Evolutionary conservation across 1,139 yeast genomes (phyloP).

Genomic region (Magnusiomyces paraingens): DNA sequence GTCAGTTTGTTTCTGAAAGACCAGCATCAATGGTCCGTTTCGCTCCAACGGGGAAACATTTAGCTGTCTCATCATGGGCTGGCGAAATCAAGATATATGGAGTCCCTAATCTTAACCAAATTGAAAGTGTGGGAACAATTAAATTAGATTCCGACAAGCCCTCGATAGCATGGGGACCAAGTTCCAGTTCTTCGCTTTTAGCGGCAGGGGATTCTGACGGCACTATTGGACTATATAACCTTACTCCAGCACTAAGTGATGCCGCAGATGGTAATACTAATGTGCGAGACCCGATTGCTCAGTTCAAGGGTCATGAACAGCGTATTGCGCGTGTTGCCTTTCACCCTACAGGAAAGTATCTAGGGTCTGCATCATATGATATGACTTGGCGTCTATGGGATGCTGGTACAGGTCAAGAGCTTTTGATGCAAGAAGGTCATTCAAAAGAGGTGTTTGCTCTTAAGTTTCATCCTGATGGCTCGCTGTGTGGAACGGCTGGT

Average conservation of each 20-base stretch:
- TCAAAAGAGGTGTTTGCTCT: conserved; percentile 62
- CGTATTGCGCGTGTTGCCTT: conserved; percentile 59
- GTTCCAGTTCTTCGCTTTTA: conserved; percentile 12
- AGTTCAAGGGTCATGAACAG: conserved; percentile 39
- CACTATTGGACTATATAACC: conserved; percentile 43
- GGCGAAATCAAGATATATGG: conserved; percentile 57
- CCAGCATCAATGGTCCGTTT: conserved; percentile 59
- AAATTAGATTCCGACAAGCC: background rate
- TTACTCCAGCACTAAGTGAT: conserved; percentile 15
- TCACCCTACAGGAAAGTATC: conserved; percentile 55
- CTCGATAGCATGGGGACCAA: background rate
- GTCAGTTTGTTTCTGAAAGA: conserved; percentile 63
- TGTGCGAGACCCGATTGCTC: conserved; percentile 20
- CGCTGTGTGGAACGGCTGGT: conserved; percentile 72
- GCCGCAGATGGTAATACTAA: conserved; percentile 2
- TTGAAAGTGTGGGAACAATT: conserved; percentile 3
- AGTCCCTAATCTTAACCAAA: conserved; percentile 35
- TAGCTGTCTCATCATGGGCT: conserved; percentile 82
- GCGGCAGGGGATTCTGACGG: conserved; percentile 69
- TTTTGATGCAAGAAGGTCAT: conserved; percentile 78
- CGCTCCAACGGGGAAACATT: conserved; percentile 33
- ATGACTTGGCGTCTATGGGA: conserved; percentile 92
- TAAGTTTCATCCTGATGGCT: conserved; percentile 70
- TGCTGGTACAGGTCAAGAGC: conserved; percentile 39
- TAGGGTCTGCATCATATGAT: conserved; percentile 76